Conservation (phyloP, 2,329 filamentous ascomycete species). For the Endothia cerciana region DNA sequence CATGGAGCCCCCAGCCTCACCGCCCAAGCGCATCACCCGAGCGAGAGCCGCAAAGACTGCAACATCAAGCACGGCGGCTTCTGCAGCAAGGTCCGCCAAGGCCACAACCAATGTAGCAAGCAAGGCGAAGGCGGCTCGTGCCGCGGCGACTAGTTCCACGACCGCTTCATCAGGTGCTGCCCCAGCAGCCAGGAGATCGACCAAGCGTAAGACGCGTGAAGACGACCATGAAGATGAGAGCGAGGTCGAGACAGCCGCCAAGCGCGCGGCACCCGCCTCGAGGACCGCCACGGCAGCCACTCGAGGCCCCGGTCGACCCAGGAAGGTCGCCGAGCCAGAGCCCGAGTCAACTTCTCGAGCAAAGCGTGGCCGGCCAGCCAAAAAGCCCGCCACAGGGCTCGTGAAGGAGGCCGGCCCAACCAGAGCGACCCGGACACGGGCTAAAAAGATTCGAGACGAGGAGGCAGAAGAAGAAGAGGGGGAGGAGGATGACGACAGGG, state of each 20-base stretch:
- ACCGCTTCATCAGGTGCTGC: conserved; percentile 38
- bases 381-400: conserved; percentile 36
- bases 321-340: conserved; percentile 40
- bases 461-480: too few relatives aligned
- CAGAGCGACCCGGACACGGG: conserved; percentile 34
- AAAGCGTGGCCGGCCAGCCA: conserved; percentile 38
- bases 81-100: conserved; percentile 40
- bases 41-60: conserved; percentile 48
- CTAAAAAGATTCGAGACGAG: conserved; percentile 36
- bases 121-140: conserved; percentile 46
- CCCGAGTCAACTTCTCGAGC: conserved; percentile 30
- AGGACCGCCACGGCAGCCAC: conserved; percentile 43
- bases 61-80: conserved; percentile 22
- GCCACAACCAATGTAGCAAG: conserved; percentile 53
- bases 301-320: conserved; percentile 52
- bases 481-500: conserved; percentile 33
- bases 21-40: conserved; percentile 37
- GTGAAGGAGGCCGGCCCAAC: conserved; percentile 34
- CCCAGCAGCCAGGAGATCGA: conserved; percentile 35
- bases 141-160: conserved; percentile 30
- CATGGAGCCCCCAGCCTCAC: conserved; percentile 34
- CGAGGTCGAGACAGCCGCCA: conserved; percentile 41
- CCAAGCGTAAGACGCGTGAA: conserved; percentile 58
- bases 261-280: conserved; percentile 32
- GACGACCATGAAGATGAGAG: conserved; percentile 58